These are phyloP conservation scores for Crataegus laevigata DNA, from an alignment of 306 rosid species.

Conservation along the genomic window DNA sequence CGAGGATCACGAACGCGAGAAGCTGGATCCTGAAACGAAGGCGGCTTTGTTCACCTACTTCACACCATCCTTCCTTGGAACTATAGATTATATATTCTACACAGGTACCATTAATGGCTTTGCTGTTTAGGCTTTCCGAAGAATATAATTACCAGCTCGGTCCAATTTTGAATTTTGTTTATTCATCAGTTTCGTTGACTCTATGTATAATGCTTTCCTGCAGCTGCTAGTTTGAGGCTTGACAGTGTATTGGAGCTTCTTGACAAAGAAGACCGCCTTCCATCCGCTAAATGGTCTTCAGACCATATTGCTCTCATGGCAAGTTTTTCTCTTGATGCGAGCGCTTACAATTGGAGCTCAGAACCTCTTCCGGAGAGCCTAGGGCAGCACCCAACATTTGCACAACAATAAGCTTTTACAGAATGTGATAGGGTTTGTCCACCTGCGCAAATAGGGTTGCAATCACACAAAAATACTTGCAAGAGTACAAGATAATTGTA, in stretches of 20 bases:
- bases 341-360: neutral
- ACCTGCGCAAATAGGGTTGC: too few relatives aligned
- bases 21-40: neutral
- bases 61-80: neutral
- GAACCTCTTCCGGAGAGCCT: neutral
- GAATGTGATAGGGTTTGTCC: neutral
- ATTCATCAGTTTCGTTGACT: neutral
- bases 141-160: neutral
- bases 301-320: slow-evolving; percentile 34
- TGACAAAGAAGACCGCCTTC: slow-evolving; percentile 7
- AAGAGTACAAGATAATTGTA: too few relatives aligned
- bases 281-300: slow-evolving; percentile 28
- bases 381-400: neutral
- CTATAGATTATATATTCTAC: slow-evolving; percentile 27
- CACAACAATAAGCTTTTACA: neutral
- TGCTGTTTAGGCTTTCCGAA: neutral
- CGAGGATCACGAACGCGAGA: neutral
- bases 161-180: neutral
- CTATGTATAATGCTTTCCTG: neutral
- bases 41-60: slow-evolving; percentile 17
- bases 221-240: slow-evolving; percentile 22
- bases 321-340: slow-evolving; percentile 5
- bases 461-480: too few relatives aligned
- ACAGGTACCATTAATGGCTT: slow-evolving; percentile 13
- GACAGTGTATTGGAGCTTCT: slow-evolving; percentile 34